These are phyloP conservation scores for Thalassiosira profunda DNA, from an alignment of 108 stramenopile genomes.

Conservation along the genomic window DNA sequence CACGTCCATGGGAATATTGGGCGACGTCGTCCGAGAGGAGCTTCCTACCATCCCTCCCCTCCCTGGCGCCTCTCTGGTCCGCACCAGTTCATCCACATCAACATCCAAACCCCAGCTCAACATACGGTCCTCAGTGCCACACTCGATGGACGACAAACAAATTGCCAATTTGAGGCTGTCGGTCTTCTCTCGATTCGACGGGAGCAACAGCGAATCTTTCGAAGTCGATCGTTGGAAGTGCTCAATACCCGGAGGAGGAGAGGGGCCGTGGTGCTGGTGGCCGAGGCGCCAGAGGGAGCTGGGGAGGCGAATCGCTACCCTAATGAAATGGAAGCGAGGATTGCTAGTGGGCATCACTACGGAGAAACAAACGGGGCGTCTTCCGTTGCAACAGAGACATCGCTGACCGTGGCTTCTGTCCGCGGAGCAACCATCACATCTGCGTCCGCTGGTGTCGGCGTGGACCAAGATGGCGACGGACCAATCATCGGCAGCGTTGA, in stretches of 20 bases:
- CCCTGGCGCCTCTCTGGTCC: slow-evolving; percentile 25
- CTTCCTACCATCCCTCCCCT: slow-evolving; percentile 23
- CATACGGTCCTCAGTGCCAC: slow-evolving; percentile 37
- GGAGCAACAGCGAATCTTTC: slow-evolving; percentile 60
- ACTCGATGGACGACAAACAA: slow-evolving; percentile 65
- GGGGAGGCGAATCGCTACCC: neutral
- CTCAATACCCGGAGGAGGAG: slow-evolving; percentile 56
- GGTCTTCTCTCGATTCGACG: slow-evolving; percentile 74
- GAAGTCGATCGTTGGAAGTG: slow-evolving; percentile 66
- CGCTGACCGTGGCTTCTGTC: slow-evolving; percentile 2
- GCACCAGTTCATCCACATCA: no score
- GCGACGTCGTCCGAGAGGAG: slow-evolving; percentile 14
- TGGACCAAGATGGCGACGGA: no score
- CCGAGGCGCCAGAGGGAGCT: slow-evolving; percentile 29
- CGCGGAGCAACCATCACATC: neutral
- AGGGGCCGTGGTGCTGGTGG: slow-evolving; percentile 82
- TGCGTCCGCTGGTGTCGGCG: neutral
- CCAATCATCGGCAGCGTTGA: slow-evolving; percentile 80
- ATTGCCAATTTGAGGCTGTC: slow-evolving; percentile 87
- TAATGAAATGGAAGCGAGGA: slow-evolving; percentile 27
- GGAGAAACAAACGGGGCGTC: neutral
- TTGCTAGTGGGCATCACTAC: slow-evolving; percentile 24
- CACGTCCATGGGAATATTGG: slow-evolving; percentile 20
- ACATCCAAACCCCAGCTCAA: slow-evolving; percentile 9
- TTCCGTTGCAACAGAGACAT: neutral